Evolutionary conservation across 768 basidiomycete genomes (phyloP), one percentile per base, ranked within the genome.

Genomic region (Plicaturopsis crispa): DNA sequence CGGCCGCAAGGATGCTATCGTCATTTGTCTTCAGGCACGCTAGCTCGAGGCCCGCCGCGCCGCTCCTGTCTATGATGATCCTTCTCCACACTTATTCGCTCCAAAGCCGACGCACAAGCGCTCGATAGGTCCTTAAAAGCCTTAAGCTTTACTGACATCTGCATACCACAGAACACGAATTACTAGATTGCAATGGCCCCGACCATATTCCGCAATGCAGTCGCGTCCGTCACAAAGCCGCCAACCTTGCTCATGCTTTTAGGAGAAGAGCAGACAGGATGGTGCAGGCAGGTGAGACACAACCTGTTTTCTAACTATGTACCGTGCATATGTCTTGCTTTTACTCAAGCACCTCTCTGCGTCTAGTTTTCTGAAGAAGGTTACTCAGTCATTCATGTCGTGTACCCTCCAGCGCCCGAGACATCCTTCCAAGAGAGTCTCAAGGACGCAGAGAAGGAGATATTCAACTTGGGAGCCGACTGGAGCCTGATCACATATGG

Each of bases 301-400:
- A 11, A 39, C n/a, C n/a, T n/a, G n/a, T n/a, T n/a, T n/a, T n/a
- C n/a, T n/a, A n/a, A n/a, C n/a, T n/a, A n/a, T n/a, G n/a, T 23
- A 8, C 26, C 8, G 14, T 28, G n/a, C n/a, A 16, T 16, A 33
- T 16, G 5, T 37, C 19, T 14, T 39, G 6, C 42, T 31, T 37
- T 4, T 26, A 14, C 16, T 24, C 24, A 23, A 34, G 10, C 28
- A 30, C 28, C 10, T 19, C 6, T 11, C 3, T 16, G 21, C 12
- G 8, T 23, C n/a, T 37, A 65, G 58, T 56, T 60, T 42, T 45
- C 64, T 22, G 59, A 63, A 39, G 67, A 68, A 43, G 66, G 65
- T 19, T 65, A 67, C 42, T 45, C 54, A n/a, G 55, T 63, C 13
- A 37, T 57, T 7, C 61, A 59, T 22, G 37, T 65, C 7, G 23